These are phyloP conservation scores for Tulasnella sp. DNA, from an alignment of 768 basidiomycete species.

Conservation along the genomic window DNA sequence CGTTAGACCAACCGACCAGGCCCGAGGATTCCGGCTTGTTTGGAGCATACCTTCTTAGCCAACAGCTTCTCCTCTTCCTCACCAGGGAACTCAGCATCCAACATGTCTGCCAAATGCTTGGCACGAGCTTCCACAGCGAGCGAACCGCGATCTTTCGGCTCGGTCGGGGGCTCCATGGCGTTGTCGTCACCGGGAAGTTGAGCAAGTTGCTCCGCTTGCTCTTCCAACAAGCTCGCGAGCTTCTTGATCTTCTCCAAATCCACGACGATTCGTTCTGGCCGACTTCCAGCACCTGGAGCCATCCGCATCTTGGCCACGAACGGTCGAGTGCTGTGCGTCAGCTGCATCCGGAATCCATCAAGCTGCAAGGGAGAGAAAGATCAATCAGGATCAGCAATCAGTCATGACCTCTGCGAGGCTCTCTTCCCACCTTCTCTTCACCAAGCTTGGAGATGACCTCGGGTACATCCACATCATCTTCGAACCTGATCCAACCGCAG, in stretches of 20 bases:
- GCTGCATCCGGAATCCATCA: conserved; percentile 92
- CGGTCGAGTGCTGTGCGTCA: conserved; percentile 77
- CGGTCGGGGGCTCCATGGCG: conserved; percentile 51
- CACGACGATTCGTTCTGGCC: conserved; percentile 76
- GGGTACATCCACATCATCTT: conserved; percentile 81
- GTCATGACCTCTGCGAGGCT: conserved; percentile 15
- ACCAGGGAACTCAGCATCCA: conserved; percentile 64
- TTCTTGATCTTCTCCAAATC: conserved; percentile 77
- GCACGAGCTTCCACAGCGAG: conserved; percentile 82
- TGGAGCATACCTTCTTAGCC: conserved; percentile 65
- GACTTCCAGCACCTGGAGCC: conserved; percentile 80
- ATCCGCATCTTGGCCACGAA: conserved; percentile 77
- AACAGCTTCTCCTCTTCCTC: conserved; percentile 69
- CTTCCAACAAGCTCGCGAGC: conserved; percentile 75
- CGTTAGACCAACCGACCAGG: not conserved
- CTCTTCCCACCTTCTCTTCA: conserved; percentile 73
- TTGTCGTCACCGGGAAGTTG: conserved; percentile 38
- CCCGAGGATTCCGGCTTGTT: not conserved
- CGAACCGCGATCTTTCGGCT: conserved; percentile 67
- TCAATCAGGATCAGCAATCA: not conserved
- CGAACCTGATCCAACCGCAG: conserved; percentile 90
- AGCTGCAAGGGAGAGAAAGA: conserved; percentile 55
- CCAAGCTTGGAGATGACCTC: conserved; percentile 71
- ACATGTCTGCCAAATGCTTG: conserved; percentile 71
- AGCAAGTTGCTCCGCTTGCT: conserved; percentile 57